Evolutionary conservation across 345 rosid genomes (phyloP).

Genomic region (Camelina hispida): DNA sequence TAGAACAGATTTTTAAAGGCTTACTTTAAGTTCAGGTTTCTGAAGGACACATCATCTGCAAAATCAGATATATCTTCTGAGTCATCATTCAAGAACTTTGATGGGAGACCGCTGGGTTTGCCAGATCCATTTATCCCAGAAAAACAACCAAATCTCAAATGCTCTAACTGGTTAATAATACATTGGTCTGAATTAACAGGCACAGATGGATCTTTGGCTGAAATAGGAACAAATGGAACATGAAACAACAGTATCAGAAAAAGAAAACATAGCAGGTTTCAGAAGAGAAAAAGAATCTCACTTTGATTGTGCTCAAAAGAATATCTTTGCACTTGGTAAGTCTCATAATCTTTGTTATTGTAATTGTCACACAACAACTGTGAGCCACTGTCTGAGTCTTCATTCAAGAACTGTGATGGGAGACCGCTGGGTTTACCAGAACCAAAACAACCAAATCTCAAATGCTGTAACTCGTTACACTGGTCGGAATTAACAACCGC

Average conservation of each 20-base stretch:
- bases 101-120: slow-evolving; percentile 41
- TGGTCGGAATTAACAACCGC: not conserved
- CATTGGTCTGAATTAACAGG: not conserved
- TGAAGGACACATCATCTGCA: slow-evolving; percentile 44
- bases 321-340: slow-evolving; percentile 36
- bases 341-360: slow-evolving; percentile 46
- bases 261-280: not conserved
- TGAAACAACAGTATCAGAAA: not conserved
- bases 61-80: not conserved
- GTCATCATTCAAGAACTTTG: slow-evolving; percentile 54
- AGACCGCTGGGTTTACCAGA: slow-evolving; percentile 29
- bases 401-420: slow-evolving; percentile 52
- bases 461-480: slow-evolving; percentile 34
- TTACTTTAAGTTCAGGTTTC: slow-evolving; percentile 34
- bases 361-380: too few relatives aligned
- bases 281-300: slow-evolving; percentile 19
- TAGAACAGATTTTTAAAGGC: not conserved
- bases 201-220: not conserved
- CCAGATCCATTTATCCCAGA: slow-evolving; percentile 13
- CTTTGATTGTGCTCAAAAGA: slow-evolving; percentile 66
- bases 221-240: slow-evolving; percentile 11
- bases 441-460: slow-evolving; percentile 78
- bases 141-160: slow-evolving; percentile 73
- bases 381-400: slow-evolving; percentile 48
- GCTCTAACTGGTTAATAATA: slow-evolving; percentile 12